Evolutionary conservation across 2,329 filamentous ascomycete species (phyloP).

Genomic region (Pestalotiopsis sp.): DNA sequence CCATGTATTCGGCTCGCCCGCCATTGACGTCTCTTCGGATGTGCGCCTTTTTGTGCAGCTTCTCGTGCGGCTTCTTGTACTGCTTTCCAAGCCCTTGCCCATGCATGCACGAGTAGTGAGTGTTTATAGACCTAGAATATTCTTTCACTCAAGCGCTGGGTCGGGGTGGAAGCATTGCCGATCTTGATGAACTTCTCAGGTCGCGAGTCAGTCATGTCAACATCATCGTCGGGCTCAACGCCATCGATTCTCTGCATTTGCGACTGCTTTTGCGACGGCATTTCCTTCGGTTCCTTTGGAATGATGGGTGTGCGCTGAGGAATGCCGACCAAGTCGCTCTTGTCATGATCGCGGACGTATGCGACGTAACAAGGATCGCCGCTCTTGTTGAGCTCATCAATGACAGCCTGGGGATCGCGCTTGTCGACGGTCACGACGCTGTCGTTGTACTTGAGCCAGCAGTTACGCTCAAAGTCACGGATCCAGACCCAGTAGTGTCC

Average conservation of each 20-base stretch:
- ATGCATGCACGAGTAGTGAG: too few relatives aligned
- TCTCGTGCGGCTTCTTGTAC: too few relatives aligned
- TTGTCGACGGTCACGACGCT: slow-evolving; percentile 71
- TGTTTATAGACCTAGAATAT: too few relatives aligned
- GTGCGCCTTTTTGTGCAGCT: too few relatives aligned
- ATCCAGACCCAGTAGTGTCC: slow-evolving; percentile 99
- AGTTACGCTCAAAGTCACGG: slow-evolving; percentile 75
- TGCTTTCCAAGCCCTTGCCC: too few relatives aligned
- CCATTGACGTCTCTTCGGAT: too few relatives aligned
- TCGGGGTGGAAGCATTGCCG: too few relatives aligned
- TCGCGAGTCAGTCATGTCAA: background rate
- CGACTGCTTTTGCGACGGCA: slow-evolving; percentile 12
- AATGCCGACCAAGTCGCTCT: slow-evolving; percentile 53
- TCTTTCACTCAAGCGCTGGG: too few relatives aligned
- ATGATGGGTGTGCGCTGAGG: slow-evolving; percentile 36
- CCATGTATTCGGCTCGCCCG: too few relatives aligned
- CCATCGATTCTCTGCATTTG: slow-evolving; percentile 31
- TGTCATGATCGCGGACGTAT: slow-evolving; percentile 72
- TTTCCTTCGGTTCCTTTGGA: slow-evolving; percentile 1
- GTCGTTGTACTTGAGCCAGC: slow-evolving; percentile 97
- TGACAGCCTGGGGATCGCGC: slow-evolving; percentile 66
- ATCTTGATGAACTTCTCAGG: background rate
- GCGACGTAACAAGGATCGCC: slow-evolving; percentile 84
- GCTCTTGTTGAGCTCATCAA: slow-evolving; percentile 64
- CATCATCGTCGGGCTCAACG: slow-evolving; percentile 14